A percentile compares a stretch with the other conserved stretches of the same genome.
phyloP scores from a whole-genome alignment of 805 yeast genomes.

The Danielozyma ontarioensis region DNA sequence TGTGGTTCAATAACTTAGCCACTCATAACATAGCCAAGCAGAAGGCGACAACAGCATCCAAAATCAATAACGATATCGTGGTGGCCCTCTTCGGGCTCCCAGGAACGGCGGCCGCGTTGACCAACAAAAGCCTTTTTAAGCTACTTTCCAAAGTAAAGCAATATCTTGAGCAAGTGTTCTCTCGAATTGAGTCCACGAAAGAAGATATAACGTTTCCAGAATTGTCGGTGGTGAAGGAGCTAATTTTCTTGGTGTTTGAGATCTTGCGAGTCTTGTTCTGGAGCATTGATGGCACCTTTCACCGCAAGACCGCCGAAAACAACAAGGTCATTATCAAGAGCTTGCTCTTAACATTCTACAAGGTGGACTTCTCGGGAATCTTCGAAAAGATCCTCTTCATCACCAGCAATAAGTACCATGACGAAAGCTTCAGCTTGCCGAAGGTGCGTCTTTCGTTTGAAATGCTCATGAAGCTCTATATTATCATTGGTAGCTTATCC shows the following conservation, averaged over 20 bases:
- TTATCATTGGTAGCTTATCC: slow-evolving; percentile 19
- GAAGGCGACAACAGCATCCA: slow-evolving; percentile 1
- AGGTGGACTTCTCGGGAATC: slow-evolving; percentile 15
- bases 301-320: slow-evolving; percentile 7
- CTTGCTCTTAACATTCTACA: slow-evolving; percentile 18
- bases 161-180: slow-evolving; percentile 11
- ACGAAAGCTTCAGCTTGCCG: slow-evolving; percentile 8
- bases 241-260: slow-evolving; percentile 20
- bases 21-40: slow-evolving; percentile 2
- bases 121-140: slow-evolving; percentile 8
- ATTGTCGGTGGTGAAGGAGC: slow-evolving; percentile 20
- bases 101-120: slow-evolving; percentile 9
- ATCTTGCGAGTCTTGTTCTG: slow-evolving; percentile 16
- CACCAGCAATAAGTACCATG: slow-evolving; percentile 5
- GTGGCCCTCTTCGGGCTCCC: slow-evolving; percentile 15
- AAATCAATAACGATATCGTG: slow-evolving; percentile 5
- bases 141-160: slow-evolving; percentile 14
- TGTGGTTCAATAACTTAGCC: slow-evolving; percentile 16
- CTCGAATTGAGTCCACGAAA: slow-evolving; percentile 8
- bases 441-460: slow-evolving; percentile 22
- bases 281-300: slow-evolving; percentile 9
- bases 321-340: slow-evolving; percentile 15
- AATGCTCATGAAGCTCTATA: slow-evolving; percentile 19
- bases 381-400: slow-evolving; percentile 13
- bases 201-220: slow-evolving; percentile 5